These are phyloP conservation scores for Talaromyces pinophilus DNA, from an alignment of 2,329 filamentous ascomycete genomes.

Conservation along the genomic window DNA sequence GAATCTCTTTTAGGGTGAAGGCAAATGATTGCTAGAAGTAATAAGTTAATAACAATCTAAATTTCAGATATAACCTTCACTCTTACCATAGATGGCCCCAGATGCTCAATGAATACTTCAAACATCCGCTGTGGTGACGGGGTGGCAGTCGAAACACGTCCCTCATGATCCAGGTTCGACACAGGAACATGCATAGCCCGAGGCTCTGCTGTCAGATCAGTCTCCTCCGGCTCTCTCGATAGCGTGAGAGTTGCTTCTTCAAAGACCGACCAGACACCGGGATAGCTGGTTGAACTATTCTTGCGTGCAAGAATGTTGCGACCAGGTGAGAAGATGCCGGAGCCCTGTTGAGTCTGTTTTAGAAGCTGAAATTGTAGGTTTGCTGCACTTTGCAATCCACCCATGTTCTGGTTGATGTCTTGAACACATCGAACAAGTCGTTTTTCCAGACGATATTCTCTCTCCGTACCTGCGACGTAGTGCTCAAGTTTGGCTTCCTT, in stretches of 20 bases:
- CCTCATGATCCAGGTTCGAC: slow-evolving; percentile 20
- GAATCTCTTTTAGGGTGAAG: slow-evolving; percentile 82
- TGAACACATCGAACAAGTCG: slow-evolving; percentile 82
- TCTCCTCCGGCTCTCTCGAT: slow-evolving; percentile 62
- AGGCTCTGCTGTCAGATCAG: slow-evolving; percentile 54
- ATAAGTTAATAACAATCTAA: slow-evolving; percentile 18
- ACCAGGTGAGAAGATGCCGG: not conserved
- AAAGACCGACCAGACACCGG: slow-evolving; percentile 36
- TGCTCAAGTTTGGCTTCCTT: slow-evolving; percentile 88
- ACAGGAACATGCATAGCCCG: slow-evolving; percentile 18
- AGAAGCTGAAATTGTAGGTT: slow-evolving; percentile 84
- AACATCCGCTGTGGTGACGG: slow-evolving; percentile 76
- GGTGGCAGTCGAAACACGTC: slow-evolving; percentile 14
- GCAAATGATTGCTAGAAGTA: slow-evolving; percentile 73
- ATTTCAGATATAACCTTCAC: not conserved
- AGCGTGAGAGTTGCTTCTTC: slow-evolving; percentile 57
- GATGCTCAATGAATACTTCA: slow-evolving; percentile 79
- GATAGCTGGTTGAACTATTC: slow-evolving; percentile 32
- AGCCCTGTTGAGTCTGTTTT: slow-evolving; percentile 53
- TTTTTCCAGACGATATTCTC: slow-evolving; percentile 75
- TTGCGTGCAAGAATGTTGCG: slow-evolving; percentile 5
- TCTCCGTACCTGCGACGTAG: slow-evolving; percentile 76
- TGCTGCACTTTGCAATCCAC: slow-evolving; percentile 85
- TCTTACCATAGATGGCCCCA: slow-evolving; percentile 81
- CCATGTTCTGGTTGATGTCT: slow-evolving; percentile 81